phyloP scores from a whole-genome alignment of 768 basidiomycete genomes.

The Tylopilus felleus region DNA sequence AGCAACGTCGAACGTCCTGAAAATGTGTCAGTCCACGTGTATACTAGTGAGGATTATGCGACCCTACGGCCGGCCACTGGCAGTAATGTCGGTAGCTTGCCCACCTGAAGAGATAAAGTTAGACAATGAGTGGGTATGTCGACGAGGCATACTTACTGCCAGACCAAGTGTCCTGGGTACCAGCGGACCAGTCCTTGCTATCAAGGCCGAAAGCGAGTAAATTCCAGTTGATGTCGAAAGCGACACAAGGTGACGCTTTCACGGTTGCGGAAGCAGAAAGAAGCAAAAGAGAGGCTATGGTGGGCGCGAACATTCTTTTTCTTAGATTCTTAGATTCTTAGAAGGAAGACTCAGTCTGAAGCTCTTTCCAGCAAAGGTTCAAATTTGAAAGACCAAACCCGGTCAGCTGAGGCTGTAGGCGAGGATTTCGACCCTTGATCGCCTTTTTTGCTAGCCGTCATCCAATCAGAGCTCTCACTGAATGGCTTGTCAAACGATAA shows the following conservation, averaged over 20 bases:
- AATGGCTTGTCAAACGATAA: not conserved
- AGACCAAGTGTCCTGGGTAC: slow-evolving; percentile 66
- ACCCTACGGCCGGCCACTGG: slow-evolving; percentile 73
- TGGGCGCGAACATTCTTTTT: slow-evolving; percentile 36
- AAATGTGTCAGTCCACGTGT: not conserved
- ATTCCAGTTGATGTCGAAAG: slow-evolving; percentile 80
- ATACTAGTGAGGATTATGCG: not conserved
- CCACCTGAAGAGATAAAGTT: slow-evolving; percentile 17
- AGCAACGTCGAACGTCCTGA: slow-evolving; percentile 60
- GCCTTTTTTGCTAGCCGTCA: too few relatives aligned
- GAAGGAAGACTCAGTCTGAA: too few relatives aligned
- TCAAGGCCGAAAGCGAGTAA: slow-evolving; percentile 82
- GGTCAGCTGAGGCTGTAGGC: too few relatives aligned
- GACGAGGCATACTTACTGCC: slow-evolving; percentile 36
- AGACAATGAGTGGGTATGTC: not conserved
- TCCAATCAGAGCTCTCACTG: too few relatives aligned
- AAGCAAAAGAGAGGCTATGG: slow-evolving; percentile 54
- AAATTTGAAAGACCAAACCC: too few relatives aligned
- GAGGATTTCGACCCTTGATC: too few relatives aligned
- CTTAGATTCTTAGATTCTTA: too few relatives aligned
- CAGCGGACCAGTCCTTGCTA: slow-evolving; percentile 81
- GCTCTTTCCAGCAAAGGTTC: too few relatives aligned
- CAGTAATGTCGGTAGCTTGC: slow-evolving; percentile 63
- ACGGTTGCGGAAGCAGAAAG: slow-evolving; percentile 35
- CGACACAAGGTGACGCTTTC: slow-evolving; percentile 56